Base-by-base conservation (phyloP, 1,284 basidiomycete genomes). In the Marasmius oreades region DNA sequence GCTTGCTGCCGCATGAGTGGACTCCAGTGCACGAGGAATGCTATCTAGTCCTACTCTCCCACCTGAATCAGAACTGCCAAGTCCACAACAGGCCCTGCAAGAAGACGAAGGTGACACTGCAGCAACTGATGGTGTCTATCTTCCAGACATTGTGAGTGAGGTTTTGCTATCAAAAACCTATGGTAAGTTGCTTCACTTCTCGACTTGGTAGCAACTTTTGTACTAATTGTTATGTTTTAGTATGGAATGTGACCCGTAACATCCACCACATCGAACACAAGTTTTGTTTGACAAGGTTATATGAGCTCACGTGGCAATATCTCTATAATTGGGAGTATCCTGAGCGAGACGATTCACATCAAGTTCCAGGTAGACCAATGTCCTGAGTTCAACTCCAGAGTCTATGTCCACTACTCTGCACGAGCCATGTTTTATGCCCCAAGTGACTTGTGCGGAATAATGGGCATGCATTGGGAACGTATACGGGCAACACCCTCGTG, bases 381-480 rank as follows among this genome's bases (percentile, higher is more conserved):
- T 45, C 52, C 2, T 20, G 7, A 24, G 39, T 28, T 14, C 42
- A 45, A 26, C 42, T 26, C 28, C 39, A 57, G 45, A n/a, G 58
- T 64, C 1, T 47, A 36, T 5, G 56, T 61, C 1, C 66, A 62
- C 37, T 52, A 61, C 16, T 67, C 62, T 2, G 66, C 62, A 0
- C n/a, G n/a, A n/a, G 64, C 64, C 3, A 61, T 51, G 6, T 71
- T 63, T 51, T 65, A 59, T 61, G 66, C 67, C 12, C 69, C 70
- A 22, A 70, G 69, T 51, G 64, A 72, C 45, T 18, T 54, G 1
- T 64, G 57, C 20, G 67, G 67, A 1, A 52, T 58, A 22, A 23
- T 51, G 2, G 67, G 67, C 0, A 66, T 68, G 64, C 44, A 51
- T 22, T 43, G 52, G 5, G 62, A 68, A 51, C 11, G 54, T 1